Evolutionary conservation across 495 filamentous ascomycete genomes (phyloP), one percentile per base, ranked within the genome.

Genomic region (Penicillium subrubescens): DNA sequence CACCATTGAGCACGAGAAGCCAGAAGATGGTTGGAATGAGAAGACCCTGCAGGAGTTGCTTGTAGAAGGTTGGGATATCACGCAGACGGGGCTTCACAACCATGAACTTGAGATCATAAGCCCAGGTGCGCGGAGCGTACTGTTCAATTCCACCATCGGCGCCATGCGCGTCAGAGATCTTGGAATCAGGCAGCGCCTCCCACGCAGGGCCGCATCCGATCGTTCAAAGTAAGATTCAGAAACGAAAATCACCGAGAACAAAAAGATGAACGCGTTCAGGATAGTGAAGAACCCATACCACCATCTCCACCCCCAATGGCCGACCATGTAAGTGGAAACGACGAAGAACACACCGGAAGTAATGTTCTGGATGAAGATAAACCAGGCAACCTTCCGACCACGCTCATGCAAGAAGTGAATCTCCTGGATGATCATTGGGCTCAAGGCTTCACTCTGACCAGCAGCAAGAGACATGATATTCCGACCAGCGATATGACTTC

Each of bases 401-500:
- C 66, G 66, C 33, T 71, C 64, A 35, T 71, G 69, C 6, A 71
- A 46, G 41, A 71, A 71, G 35, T 59, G 59, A 43, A 71, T 61
- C 25, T 71, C 68, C 48, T 71, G 69, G 6, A 71, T 54, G 15
- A 74, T 71, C 59, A 69, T 59, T 0, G 71, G 71, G 11, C 61
- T 66, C 10, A 74, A 53, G 1, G 71, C 71, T 51, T 74, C 71
- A 37, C 66, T 70, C 34, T 74, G 71, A 3, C 71, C 71, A 1
- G 71, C 71, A 4, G 71, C 71, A 14, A 74, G 60, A 15, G 64
- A 66, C 64, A 74, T 69, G 25, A 74, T 67, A 51, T 71, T 63
- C 2, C 71, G 69, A 25, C 64, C 71, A 8, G 71, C 71, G 19
- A 74, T 74, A 34, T 74, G 71, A 15, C 62, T 65, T 1, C 17